Evolutionary conservation across 140 eudicot species (phyloP).

Genomic region (Bidens hawaiensis): DNA sequence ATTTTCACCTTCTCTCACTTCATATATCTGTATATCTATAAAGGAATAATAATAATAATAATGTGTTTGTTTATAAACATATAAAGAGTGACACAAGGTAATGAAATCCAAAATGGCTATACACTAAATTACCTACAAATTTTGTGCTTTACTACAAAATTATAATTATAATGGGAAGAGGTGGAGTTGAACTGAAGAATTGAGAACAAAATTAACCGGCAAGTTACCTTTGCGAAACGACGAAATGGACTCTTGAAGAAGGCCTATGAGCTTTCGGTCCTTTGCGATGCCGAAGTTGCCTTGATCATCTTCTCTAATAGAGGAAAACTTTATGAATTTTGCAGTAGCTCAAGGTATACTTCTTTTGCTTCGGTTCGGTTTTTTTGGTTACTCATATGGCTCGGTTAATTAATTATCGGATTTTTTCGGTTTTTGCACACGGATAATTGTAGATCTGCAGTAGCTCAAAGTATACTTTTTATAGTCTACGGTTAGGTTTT

Average conservation of each 20-base stretch:
- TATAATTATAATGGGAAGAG: slow-evolving; percentile 79
- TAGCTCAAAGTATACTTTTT: slow-evolving; percentile 57
- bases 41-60: too few species aligned
- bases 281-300: slow-evolving; percentile 84
- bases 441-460: too few species aligned
- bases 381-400: too few species aligned
- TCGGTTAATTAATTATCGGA: too few species aligned
- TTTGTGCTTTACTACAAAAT: neutral
- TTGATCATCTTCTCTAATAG: slow-evolving; percentile 84
- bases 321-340: slow-evolving; percentile 82
- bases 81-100: slow-evolving; percentile 34
- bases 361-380: too few species aligned
- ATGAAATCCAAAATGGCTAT: slow-evolving; percentile 13
- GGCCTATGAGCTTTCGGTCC: slow-evolving; percentile 89
- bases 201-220: slow-evolving; percentile 87
- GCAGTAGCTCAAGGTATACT: slow-evolving; percentile 94
- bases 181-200: slow-evolving; percentile 84
- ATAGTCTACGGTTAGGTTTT: neutral
- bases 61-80: too few species aligned
- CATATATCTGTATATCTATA: too few species aligned
- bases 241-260: slow-evolving; percentile 79
- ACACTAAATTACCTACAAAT: slow-evolving; percentile 8
- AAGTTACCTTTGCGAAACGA: slow-evolving; percentile 82
- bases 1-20: slow-evolving; percentile 21
- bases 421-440: too few species aligned